Evolutionary conservation across 164 flowering plant genomes (phyloP), one percentile per base, ranked within the genome.

Genomic region (Macadamia tetraphylla): DNA sequence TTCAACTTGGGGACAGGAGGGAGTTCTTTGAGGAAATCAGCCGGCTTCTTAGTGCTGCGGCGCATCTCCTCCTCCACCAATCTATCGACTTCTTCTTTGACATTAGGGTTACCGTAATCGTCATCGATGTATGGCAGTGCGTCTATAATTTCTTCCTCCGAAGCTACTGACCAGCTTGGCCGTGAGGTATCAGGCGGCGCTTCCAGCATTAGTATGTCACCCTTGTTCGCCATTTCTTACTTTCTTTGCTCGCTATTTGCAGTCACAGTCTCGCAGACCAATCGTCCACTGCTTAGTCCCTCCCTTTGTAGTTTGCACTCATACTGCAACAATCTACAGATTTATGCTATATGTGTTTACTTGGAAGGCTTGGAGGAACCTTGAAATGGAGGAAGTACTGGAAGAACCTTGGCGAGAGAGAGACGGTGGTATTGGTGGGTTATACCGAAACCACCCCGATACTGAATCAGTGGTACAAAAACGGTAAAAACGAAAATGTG

Each of bases 61-160:
- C 92, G 85, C 96, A 94, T 90, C 82, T 94, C 98, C 42, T 91
- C 92, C 79, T 94, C 96, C 53, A 94, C 87, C 58, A 94, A 67
- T 9, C 83, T 87, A 70, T 94, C 96, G 6, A 94, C 98, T 56
- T 87, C 96, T 9, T 61, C 71, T 74, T 91, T 91, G n/a, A 91
- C 86, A 52, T 69, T 48, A 4, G 90, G 89, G 68, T 89, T 60
- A 32, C 81, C 88, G 52, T 91, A 91, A 71, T 94, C 98, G 55
- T 91, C 94, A 77, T 94, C 98, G 60, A 92, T 88, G 86, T 92
- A 92, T 9, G 98, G 98, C 60, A 92, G 74, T 8, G 98, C 86
- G 63, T 92, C 97, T 46, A 92, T 80, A 13, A 78, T 67, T 53
- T 78, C 87, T 0, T 84, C 89, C 64, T 67, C 70, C 1, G 76